Evolutionary conservation across 140 eudicot genomes (phyloP).

Genomic region (Cichorium intybus): DNA sequence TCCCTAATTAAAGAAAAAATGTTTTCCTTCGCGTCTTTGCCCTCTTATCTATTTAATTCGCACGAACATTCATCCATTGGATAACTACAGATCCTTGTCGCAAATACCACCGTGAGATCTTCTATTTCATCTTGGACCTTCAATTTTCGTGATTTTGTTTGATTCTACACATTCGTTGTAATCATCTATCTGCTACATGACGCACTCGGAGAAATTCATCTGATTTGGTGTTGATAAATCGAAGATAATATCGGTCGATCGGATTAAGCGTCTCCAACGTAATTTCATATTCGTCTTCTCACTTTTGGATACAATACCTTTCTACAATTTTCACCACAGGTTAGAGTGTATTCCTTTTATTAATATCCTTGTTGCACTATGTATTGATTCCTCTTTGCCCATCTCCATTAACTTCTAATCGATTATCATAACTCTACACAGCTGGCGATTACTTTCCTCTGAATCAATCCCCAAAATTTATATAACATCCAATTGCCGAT

Average conservation of each 20-base stretch:
- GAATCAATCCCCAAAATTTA: no score
- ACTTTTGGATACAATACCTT: no score
- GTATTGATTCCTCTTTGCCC: no score
- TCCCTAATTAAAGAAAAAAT: slow-evolving; percentile 14
- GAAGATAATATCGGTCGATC: slow-evolving; percentile 9
- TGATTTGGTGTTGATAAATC: slow-evolving; percentile 11
- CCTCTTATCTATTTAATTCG: slow-evolving; percentile 23
- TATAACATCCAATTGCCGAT: no score
- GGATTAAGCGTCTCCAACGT: slow-evolving; percentile 17
- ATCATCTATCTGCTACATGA: slow-evolving; percentile 25
- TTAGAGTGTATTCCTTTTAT: no score
- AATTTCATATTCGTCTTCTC: no score
- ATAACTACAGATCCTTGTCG: slow-evolving; percentile 13
- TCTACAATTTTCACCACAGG: no score
- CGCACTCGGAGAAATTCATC: slow-evolving; percentile 12
- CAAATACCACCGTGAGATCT: neutral
- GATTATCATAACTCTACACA: no score
- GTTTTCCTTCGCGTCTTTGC: slow-evolving; percentile 7
- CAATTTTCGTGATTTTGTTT: slow-evolving; percentile 9
- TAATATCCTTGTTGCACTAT: no score
- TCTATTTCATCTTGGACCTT: neutral
- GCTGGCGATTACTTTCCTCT: no score
- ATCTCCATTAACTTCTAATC: no score
- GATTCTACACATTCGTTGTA: slow-evolving; percentile 20
- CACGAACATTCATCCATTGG: slow-evolving; percentile 11